These are phyloP conservation scores for Hypoxylon sp. DNA, from an alignment of 2,329 filamentous ascomycete species.

Conservation along the genomic window DNA sequence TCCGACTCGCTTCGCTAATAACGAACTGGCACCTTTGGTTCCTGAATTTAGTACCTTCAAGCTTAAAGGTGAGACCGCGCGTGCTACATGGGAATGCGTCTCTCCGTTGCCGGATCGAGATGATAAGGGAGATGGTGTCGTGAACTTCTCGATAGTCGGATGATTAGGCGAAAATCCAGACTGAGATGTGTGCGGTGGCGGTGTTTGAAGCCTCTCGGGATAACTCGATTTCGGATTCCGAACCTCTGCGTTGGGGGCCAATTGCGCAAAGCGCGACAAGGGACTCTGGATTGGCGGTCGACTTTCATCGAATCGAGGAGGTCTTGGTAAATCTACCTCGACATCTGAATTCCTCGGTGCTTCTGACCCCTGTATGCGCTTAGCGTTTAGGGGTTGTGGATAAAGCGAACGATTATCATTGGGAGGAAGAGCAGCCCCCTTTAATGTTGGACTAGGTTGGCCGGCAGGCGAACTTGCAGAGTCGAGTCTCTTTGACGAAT, in stretches of 20 bases:
- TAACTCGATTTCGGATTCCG: neutral
- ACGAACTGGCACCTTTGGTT: constrained; percentile 57
- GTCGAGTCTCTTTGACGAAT: constrained; percentile 54
- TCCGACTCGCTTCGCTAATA: constrained; percentile 67
- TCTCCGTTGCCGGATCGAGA: constrained; percentile 31
- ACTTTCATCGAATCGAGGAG: constrained; percentile 18
- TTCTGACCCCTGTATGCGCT: constrained; percentile 31
- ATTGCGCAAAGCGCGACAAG: constrained; percentile 22
- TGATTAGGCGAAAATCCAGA: constrained; percentile 49
- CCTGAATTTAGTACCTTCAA: constrained; percentile 50
- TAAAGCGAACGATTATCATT: constrained; percentile 46
- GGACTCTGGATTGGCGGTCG: constrained; percentile 23
- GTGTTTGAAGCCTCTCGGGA: constrained; percentile 33
- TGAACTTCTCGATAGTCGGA: constrained; percentile 42
- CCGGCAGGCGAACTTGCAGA: constrained; percentile 54
- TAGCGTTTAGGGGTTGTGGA: constrained; percentile 47
- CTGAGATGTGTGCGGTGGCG: constrained; percentile 41
- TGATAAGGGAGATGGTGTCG: constrained; percentile 41
- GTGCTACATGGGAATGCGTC: constrained; percentile 40
- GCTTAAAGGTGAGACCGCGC: constrained; percentile 47
- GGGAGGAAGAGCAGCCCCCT: constrained; percentile 51
- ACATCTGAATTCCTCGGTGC: constrained; percentile 1
- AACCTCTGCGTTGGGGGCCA: constrained; percentile 16
- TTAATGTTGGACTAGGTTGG: constrained; percentile 60
- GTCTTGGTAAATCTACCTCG: constrained; percentile 7